Conservation (phyloP, 371 early-diverging fungal genomes). For the Rhizopus sp. region DNA sequence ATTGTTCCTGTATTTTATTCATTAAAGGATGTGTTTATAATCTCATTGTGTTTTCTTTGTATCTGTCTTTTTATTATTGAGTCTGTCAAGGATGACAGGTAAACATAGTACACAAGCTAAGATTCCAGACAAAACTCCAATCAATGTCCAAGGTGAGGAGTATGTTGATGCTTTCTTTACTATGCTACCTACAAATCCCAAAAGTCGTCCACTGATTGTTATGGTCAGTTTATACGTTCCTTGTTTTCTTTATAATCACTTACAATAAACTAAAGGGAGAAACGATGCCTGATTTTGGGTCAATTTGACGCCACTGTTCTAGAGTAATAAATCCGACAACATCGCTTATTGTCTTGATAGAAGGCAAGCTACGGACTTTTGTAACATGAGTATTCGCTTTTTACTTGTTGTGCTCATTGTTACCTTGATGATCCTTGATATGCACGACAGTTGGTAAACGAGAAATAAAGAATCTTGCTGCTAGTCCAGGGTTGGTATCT, state of each 20-base stretch:
- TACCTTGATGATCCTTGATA: slow-evolving; percentile 45
- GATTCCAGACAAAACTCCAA: slow-evolving; percentile 24
- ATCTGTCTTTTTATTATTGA: slow-evolving; percentile 1
- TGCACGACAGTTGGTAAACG: slow-evolving; percentile 48
- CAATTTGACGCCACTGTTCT: slow-evolving; percentile 37
- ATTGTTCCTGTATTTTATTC: too few species aligned
- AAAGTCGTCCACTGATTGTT: slow-evolving; percentile 28
- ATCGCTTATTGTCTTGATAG: slow-evolving; percentile 17
- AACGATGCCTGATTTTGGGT: slow-evolving; percentile 29
- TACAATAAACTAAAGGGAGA: slow-evolving; percentile 50
- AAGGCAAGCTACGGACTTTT: slow-evolving; percentile 14
- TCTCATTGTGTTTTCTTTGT: background rate
- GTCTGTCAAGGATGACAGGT: slow-evolving; percentile 12
- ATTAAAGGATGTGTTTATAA: slow-evolving; percentile 1
- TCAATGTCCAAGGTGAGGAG: slow-evolving; percentile 35
- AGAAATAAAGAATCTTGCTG: slow-evolving; percentile 50
- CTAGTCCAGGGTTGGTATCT: slow-evolving; percentile 40
- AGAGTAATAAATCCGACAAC: slow-evolving; percentile 28
- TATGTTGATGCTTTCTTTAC: slow-evolving; percentile 35
- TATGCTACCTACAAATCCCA: slow-evolving; percentile 30
- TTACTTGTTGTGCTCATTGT: background rate
- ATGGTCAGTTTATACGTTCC: background rate
- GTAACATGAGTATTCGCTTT: background rate
- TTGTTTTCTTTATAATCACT: slow-evolving; percentile 9
- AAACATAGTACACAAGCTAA: slow-evolving; percentile 23